phyloP scores from a whole-genome alignment of 2,329 filamentous ascomycete genomes.

The Juglanconis juglandina region DNA sequence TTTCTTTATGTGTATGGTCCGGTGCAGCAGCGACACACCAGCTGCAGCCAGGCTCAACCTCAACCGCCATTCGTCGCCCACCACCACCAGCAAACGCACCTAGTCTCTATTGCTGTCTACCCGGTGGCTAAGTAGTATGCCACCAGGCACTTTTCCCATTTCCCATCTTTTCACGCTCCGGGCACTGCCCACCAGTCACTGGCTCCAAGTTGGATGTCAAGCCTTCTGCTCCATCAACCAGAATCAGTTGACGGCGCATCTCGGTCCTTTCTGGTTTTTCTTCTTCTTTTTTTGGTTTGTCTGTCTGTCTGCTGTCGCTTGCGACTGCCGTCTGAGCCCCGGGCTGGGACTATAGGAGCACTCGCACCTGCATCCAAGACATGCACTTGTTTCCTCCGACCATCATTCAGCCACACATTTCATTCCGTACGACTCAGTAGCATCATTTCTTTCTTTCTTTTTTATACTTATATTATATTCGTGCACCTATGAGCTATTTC shows the following conservation, averaged over 20 bases:
- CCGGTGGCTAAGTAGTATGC: no score
- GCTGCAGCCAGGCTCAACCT: no score
- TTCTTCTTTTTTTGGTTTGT: no score
- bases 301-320: background rate
- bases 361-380: background rate
- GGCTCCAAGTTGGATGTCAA: background rate
- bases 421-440: background rate
- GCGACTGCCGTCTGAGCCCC: background rate
- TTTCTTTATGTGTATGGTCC: no score
- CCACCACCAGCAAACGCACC: no score
- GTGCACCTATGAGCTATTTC: background rate
- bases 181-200: no score
- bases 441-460: background rate
- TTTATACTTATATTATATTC: background rate
- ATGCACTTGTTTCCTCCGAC: background rate
- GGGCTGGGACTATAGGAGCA: no score
- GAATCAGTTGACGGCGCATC: background rate
- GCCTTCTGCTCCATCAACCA: background rate
- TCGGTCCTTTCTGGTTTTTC: background rate
- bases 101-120: no score
- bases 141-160: no score
- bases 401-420: background rate
- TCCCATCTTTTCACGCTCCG: no score
- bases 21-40: no score
- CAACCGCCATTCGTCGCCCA: no score